Conservation (phyloP, 495 filamentous ascomycete species). For the Aspergillus biplanus region DNA sequence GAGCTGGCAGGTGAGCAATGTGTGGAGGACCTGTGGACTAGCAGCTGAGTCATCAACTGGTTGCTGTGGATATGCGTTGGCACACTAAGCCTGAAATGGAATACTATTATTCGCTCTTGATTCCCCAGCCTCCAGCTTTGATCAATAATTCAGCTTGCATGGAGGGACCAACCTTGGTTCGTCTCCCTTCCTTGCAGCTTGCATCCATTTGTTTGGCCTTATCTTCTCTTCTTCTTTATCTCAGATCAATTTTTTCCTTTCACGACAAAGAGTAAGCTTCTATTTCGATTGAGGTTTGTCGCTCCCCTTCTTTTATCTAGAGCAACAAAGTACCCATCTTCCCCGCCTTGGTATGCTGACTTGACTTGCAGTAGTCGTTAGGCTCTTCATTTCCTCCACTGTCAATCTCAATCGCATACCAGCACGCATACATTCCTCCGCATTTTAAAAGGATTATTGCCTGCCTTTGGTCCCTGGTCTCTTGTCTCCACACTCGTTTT, state of each 20-base stretch:
- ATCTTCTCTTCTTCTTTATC: constrained; percentile 20
- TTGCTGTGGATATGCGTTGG: constrained; percentile 49
- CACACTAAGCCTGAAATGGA: constrained; percentile 43
- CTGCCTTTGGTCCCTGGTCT: background rate
- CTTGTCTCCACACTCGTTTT: constrained; percentile 2
- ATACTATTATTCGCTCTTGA: constrained; percentile 42
- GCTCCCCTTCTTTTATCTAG: constrained; percentile 1
- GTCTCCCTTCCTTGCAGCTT: constrained; percentile 19
- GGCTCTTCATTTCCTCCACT: constrained; percentile 17
- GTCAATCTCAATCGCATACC: constrained; percentile 18
- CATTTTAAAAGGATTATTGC: background rate
- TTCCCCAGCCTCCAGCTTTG: constrained; percentile 29
- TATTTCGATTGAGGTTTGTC: constrained; percentile 9
- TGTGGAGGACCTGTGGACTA: constrained; percentile 26
- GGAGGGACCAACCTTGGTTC: constrained; percentile 4
- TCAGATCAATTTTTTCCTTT: constrained; percentile 19
- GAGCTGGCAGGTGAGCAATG: constrained; percentile 13
- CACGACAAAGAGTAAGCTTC: constrained; percentile 19
- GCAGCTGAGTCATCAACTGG: constrained; percentile 35
- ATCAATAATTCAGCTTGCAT: constrained; percentile 2
- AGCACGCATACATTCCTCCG: constrained; percentile 11
- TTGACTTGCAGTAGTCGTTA: background rate
- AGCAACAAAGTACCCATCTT: background rate
- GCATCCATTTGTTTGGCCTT: constrained; percentile 11
- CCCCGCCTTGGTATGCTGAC: constrained; percentile 9